Evolutionary conservation across 306 rosid genomes (phyloP).

Genomic region (Prunus armeniaca): DNA sequence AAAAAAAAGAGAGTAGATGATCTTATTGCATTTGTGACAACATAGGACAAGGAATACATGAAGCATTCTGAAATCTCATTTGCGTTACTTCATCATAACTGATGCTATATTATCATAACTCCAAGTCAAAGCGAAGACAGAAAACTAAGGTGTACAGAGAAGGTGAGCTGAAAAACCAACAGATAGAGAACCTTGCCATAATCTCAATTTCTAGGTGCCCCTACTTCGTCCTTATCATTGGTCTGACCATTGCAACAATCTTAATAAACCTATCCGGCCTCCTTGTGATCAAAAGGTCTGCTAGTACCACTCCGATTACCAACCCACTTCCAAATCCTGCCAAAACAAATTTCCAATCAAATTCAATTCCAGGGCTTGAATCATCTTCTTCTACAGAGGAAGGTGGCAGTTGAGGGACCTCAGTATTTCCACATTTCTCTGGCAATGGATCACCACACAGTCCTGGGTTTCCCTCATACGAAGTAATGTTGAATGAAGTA

Average conservation of each 20-base stretch:
- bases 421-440: neutral
- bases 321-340: neutral
- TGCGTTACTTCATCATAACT: too few species aligned
- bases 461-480: neutral
- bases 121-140: too few species aligned
- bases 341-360: neutral
- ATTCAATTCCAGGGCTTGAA: too few species aligned
- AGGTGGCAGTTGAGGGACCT: neutral
- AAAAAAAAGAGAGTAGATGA: too few species aligned
- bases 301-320: neutral
- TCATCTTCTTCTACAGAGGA: neutral
- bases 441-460: neutral
- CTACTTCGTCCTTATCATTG: neutral
- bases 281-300: neutral
- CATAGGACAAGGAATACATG: too few species aligned
- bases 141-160: too few species aligned
- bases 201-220: too few species aligned
- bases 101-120: too few species aligned
- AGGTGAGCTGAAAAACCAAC: too few species aligned
- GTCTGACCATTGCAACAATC: neutral
- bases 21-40: too few species aligned
- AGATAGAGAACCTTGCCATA: too few species aligned
- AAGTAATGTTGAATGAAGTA: neutral
- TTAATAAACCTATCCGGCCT: neutral
- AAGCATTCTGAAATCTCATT: too few species aligned